A percentile compares a stretch with the other conserved stretches of the same genome.
Conservation (phyloP, 2,329 filamentous ascomycete genomes). For the Magnaporthiopsis incrustans region DNA sequence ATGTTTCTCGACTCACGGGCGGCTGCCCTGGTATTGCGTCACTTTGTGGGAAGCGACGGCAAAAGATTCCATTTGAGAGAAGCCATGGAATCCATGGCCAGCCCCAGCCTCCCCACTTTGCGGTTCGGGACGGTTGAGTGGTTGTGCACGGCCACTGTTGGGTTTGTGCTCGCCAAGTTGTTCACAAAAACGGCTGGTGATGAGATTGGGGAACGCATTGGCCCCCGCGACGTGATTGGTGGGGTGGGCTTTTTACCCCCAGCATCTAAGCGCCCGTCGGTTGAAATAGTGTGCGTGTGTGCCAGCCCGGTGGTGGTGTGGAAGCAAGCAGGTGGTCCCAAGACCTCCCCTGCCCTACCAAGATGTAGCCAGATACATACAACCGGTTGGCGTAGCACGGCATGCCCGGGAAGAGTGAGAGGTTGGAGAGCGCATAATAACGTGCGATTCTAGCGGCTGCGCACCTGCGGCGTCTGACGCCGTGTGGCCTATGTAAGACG, state of each 20-base stretch:
- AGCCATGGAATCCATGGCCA: background rate
- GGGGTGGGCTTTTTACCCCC: background rate
- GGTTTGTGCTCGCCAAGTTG: background rate
- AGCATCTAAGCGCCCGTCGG: background rate
- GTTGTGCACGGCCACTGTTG: background rate
- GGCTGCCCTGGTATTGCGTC: background rate
- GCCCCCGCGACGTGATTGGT: background rate
- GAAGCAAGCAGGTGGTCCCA: background rate
- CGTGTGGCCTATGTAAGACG: background rate
- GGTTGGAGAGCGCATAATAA: background rate
- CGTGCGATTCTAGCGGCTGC: background rate
- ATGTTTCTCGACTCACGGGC: too few relatives aligned
- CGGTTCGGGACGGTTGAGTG: background rate
- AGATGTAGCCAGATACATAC: background rate
- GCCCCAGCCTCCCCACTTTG: background rate
- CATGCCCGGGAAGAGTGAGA: background rate
- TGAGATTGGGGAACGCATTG: background rate
- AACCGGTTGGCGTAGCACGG: background rate
- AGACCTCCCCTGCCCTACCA: background rate
- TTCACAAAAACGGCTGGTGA: background rate
- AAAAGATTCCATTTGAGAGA: background rate
- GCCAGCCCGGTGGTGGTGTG: background rate
- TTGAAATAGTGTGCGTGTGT: background rate
- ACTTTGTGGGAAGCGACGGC: background rate
- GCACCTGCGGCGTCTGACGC: background rate